Evolutionary conservation across 2,329 filamentous ascomycete genomes (phyloP), one percentile per base, ranked within the genome.

Genomic region (Epichloe elymi): DNA sequence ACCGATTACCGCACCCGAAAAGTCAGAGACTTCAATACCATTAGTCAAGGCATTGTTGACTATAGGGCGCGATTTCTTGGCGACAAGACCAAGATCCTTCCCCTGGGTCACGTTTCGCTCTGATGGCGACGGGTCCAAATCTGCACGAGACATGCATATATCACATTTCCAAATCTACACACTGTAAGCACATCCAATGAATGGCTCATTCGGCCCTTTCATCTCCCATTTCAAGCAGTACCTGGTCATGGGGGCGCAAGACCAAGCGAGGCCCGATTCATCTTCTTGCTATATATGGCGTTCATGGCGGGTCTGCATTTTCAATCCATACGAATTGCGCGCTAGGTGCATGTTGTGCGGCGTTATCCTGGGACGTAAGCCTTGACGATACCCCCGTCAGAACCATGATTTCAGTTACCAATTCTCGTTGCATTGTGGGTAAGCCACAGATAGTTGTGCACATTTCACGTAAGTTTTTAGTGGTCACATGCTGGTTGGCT

Each of bases 41-140:
- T 87, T 63, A 82, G 82, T 51, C 70, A 74, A 58, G 78, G 79
- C 50, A 86, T 88, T 59, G 74, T 85, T 62, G 75, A 80, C 56
- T 85, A 82, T 64, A 79, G 83, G 59, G 73, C 78, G 55, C 74
- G 74, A 50, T 85, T 86, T 60, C 70, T 82, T 30, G 76, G 74
- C 57, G 83, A 87, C 66, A 71, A 73, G 55, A 79, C 77, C 59
- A 82, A 79, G 68, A 72, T 86, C 46, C 69, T 87, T 44, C 72
- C 74, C 50, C 68, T 83, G 56, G 77, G 78, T 57, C 65, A 69
- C 53, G 69, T 77, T 56, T 60, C 63, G 55, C 65, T 44, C 17
- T 50, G 12, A 44, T 35, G 39, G 30, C 10, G 14, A 43, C 15
- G 8, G 20, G 19, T 8, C 10, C 40, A 35, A 30, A 15, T 20